Evolutionary conservation across 140 eudicot genomes (phyloP).

Genomic region (Anethum foeniculum): DNA sequence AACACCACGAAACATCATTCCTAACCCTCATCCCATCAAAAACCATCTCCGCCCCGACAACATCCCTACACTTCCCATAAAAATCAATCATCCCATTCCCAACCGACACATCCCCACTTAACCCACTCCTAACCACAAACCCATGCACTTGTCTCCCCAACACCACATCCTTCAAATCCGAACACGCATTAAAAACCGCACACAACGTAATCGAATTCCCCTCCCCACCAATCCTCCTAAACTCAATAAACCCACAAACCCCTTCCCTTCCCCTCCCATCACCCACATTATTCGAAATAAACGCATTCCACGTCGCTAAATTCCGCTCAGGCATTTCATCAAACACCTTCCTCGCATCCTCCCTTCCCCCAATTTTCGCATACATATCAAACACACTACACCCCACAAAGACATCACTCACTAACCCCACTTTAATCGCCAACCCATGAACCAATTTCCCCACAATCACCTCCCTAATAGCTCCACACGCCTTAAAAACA

Average conservation of each 20-base stretch:
- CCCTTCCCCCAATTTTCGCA: constrained; percentile 34
- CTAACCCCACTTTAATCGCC: constrained; percentile 27
- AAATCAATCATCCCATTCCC: constrained; percentile 63
- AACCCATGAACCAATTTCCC: constrained; percentile 50
- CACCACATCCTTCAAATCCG: constrained; percentile 32
- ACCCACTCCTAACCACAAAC: constrained; percentile 42
- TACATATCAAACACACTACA: constrained; percentile 82
- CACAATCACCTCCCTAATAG: constrained; percentile 22
- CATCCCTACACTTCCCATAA: constrained; percentile 64
- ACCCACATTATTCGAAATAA: constrained; percentile 49
- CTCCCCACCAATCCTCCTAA: constrained; percentile 28
- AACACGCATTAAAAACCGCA: constrained; percentile 60
- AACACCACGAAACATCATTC: constrained; percentile 74
- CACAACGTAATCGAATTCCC: constrained; percentile 57
- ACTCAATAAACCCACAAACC: constrained; percentile 29
- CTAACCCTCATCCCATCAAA: constrained; percentile 31
- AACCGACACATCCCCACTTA: constrained; percentile 43
- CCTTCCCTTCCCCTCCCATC: constrained; percentile 45
- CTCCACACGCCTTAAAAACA: constrained; percentile 51
- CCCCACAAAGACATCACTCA: constrained; percentile 52
- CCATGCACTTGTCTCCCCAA: constrained; percentile 67
- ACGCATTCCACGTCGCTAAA: constrained; percentile 68
- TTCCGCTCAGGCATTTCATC: constrained; percentile 76
- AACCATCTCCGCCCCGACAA: constrained; percentile 29
- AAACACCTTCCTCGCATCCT: constrained; percentile 55